Conservation (phyloP, 148 eudicot species). For the Camellia sinensis region DNA sequence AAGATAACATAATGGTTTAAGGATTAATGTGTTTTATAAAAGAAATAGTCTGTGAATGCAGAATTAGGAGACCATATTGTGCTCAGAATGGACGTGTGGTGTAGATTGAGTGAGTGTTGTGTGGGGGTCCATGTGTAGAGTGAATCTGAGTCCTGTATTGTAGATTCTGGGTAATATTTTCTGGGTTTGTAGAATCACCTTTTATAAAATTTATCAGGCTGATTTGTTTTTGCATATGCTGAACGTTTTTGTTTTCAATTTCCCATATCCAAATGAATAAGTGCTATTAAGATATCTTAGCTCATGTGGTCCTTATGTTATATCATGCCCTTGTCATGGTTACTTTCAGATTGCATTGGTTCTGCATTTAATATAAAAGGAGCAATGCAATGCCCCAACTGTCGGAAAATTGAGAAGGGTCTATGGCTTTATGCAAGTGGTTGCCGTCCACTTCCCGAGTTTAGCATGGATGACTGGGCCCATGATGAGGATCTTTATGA, state of each 20-base stretch:
- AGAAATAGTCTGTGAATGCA: no score
- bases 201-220: background rate
- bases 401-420: conserved; percentile 96
- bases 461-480: conserved; percentile 73
- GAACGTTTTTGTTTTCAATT: background rate
- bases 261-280: background rate
- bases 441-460: conserved; percentile 62
- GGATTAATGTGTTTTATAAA: no score
- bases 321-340: conserved; percentile 9
- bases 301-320: background rate
- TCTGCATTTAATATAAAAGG: conserved; percentile 95
- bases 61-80: no score
- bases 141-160: no score
- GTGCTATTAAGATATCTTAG: background rate
- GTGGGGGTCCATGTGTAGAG: no score
- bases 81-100: no score
- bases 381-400: conserved; percentile 97
- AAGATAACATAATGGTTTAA: no score
- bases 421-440: conserved; percentile 90
- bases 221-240: background rate
- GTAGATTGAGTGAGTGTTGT: no score
- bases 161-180: no score
- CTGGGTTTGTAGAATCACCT: background rate
- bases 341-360: conserved; percentile 89
- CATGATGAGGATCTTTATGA: conserved; percentile 95